Evolutionary conservation across 805 yeast species (phyloP), one percentile per base, ranked within the genome.

Genomic region (Myxozyma vanderwaltii): DNA sequence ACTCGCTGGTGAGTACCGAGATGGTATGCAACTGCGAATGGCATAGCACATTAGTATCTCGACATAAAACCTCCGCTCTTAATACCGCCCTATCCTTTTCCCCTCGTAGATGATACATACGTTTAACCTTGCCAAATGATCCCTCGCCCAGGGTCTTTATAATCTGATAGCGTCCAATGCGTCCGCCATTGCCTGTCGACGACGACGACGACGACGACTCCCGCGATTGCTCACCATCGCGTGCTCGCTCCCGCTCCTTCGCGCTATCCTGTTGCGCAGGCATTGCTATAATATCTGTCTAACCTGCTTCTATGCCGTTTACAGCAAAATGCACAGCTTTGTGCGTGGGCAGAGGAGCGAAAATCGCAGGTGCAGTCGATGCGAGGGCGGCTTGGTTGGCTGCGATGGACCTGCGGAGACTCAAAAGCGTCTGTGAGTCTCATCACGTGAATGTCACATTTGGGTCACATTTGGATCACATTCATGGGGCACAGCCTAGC

Each of bases 111-210:
- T n/a, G n/a, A n/a, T 12, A 88, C 19, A 96, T 96, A 68, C 91
- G 78, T 72, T 91, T 91, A 64, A 91, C 98, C 71, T 92, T 92
- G 69, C 98, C 98, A 71, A 91, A 91, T 0, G 97, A 91, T 24
- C 98, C 98, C 71, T 91, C 97, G 38, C 98, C 98, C 23, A 91
- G 77, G 2, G 96, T 91, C 72, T 91, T 89, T 67, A 91, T 88
- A 54, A 91, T 86, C 72, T 91, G 97, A 75, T 92, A 91, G 66
- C 92, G 87, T 19, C 98, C 99, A 51, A 94, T 89, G 58, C 91
- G 66, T 19, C 56, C 60, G 51, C 59, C 49, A 24, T 39, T 36
- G 46, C 53, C 51, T 24, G 51, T 17, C 24, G 51, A 31, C 7
- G 51, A 35, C 27, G 46, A 35, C 21, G 44, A 21, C 13, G 50